Conservation (phyloP, 768 basidiomycete genomes). For the Amanita phalloides region DNA sequence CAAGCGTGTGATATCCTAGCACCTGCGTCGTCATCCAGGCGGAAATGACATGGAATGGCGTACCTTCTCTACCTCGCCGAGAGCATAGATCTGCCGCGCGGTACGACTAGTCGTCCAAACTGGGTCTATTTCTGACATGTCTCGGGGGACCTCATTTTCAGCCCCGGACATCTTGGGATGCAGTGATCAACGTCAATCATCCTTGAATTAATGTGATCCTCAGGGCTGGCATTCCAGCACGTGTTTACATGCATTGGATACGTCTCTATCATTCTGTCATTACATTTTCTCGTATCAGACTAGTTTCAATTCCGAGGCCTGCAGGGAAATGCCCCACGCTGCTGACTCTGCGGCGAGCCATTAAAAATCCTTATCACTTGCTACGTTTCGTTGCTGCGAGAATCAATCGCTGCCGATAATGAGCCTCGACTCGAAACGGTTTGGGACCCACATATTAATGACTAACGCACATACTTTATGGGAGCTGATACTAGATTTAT, state of each 20-base stretch:
- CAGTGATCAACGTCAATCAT: not conserved
- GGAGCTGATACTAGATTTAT: not conserved
- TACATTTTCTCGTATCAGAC: not conserved
- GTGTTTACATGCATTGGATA: not conserved
- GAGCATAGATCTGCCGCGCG: slow-evolving; percentile 70
- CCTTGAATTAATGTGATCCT: not conserved
- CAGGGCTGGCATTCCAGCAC: not conserved
- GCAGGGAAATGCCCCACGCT: no score
- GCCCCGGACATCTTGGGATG: slow-evolving; percentile 10
- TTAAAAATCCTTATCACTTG: no score
- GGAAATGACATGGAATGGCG: slow-evolving; percentile 8
- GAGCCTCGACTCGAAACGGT: no score
- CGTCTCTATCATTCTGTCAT: not conserved
- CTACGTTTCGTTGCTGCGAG: no score
- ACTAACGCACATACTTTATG: not conserved
- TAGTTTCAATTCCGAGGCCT: not conserved
- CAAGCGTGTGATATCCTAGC: slow-evolving; percentile 67
- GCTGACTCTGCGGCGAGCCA: no score
- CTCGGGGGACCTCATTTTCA: slow-evolving; percentile 19
- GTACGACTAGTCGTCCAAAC: slow-evolving; percentile 78
- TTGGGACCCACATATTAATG: no score
- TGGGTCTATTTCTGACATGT: slow-evolving; percentile 50
- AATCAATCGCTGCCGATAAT: no score
- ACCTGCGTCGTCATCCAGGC: not conserved
- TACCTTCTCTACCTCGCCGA: slow-evolving; percentile 76